Percentiles rank a stretch among this genome's conserved stretches.
phyloP scores from a whole-genome alignment of 75 land plant species.

The Adiantum capillusveneris region DNA sequence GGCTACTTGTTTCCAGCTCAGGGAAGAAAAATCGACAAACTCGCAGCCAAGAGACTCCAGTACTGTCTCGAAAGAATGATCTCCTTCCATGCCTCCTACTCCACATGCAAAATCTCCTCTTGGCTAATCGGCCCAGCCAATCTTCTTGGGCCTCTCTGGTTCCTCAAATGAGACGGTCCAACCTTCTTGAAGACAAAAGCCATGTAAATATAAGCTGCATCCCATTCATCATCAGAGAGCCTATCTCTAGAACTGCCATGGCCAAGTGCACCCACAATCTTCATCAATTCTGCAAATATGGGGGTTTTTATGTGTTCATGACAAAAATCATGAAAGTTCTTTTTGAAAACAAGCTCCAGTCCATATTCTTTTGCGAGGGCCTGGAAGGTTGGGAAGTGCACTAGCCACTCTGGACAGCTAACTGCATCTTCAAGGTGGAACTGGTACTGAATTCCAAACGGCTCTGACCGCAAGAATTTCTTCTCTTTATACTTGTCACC shows the following conservation, averaged over 20 bases:
- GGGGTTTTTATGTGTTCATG: slow-evolving; percentile 64
- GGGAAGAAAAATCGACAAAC: too few relatives aligned
- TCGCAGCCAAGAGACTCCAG: too few relatives aligned
- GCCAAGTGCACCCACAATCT: slow-evolving; percentile 92
- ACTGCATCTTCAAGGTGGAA: slow-evolving; percentile 98
- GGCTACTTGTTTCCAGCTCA: too few relatives aligned
- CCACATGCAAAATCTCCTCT: background rate
- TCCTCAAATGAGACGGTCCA: background rate
- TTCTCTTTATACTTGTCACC: slow-evolving; percentile 29
- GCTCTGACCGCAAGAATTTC: slow-evolving; percentile 73
- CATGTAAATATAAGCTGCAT: slow-evolving; percentile 77
- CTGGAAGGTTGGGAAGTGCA: slow-evolving; percentile 63
- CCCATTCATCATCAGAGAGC: slow-evolving; percentile 87
- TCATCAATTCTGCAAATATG: slow-evolving; percentile 80
- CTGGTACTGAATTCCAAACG: slow-evolving; percentile 86
- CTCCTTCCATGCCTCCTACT: too few relatives aligned
- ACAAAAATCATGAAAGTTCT: slow-evolving; percentile 82
- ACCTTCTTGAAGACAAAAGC: slow-evolving; percentile 82
- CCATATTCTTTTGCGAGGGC: slow-evolving; percentile 80
- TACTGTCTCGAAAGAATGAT: too few relatives aligned
- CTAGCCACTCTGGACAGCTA: slow-evolving; percentile 97
- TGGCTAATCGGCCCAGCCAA: background rate
- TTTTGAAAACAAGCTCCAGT: slow-evolving; percentile 69
- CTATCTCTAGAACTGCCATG: slow-evolving; percentile 59
- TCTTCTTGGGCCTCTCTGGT: background rate